phyloP scores from a whole-genome alignment of 257 asterid species.

The Penstemon eatonii region DNA sequence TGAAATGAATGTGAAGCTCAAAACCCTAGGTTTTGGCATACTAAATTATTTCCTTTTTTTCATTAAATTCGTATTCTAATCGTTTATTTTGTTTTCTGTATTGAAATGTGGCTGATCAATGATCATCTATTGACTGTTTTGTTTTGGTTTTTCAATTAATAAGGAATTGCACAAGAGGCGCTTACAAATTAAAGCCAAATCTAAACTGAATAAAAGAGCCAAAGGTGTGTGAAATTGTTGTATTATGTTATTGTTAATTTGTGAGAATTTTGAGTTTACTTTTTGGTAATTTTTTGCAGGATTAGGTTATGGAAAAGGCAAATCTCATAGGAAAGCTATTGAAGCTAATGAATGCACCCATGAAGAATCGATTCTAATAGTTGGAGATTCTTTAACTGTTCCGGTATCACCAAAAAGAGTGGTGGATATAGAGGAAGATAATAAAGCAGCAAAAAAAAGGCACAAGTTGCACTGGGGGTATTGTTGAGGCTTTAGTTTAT shows the following conservation, averaged over 20 bases:
- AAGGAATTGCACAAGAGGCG: slow-evolving; percentile 87
- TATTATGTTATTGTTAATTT: background rate
- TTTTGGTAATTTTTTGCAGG: slow-evolving; percentile 36
- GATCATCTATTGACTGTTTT: slow-evolving; percentile 3
- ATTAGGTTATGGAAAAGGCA: slow-evolving; percentile 35
- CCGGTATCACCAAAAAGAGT: slow-evolving; percentile 26
- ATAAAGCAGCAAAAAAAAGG: slow-evolving; percentile 37
- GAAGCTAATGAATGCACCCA: slow-evolving; percentile 26
- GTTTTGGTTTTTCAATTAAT: slow-evolving; percentile 5
- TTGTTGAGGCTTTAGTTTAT: background rate
- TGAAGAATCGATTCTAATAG: slow-evolving; percentile 27
- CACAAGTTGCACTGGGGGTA: slow-evolving; percentile 90
- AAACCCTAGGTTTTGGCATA: background rate
- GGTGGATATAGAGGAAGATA: slow-evolving; percentile 21
- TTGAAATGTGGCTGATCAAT: background rate
- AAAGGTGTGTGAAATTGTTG: slow-evolving; percentile 49
- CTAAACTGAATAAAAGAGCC: slow-evolving; percentile 50
- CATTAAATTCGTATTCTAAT: background rate
- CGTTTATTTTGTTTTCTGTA: slow-evolving; percentile 1
- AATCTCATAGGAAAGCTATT: slow-evolving; percentile 36
- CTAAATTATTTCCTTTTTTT: background rate
- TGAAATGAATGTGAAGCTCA: background rate
- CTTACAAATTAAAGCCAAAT: slow-evolving; percentile 66
- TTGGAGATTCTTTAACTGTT: slow-evolving; percentile 26
- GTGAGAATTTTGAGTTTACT: background rate